Base-by-base conservation (phyloP, 371 early-diverging fungal species). In the Zancudomyces culisetae region DNA sequence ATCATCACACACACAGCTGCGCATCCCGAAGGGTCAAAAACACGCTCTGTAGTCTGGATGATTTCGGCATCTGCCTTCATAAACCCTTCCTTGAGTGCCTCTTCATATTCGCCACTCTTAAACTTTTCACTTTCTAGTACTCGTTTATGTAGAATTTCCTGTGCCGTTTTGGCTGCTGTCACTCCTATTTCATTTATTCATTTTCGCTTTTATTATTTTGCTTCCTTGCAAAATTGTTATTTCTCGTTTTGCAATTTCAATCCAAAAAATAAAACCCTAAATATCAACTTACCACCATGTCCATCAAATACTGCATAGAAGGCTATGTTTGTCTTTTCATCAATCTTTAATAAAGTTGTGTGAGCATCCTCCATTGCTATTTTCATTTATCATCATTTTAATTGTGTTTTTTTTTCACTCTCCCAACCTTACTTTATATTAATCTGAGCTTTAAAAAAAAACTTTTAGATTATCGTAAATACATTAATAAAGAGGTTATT, bases 241-340 rank as follows among this genome's bases (percentile, higher is more conserved):
- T 10, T 35, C 35, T 6, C 15, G 35, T 35, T 6, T 35, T 35
- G 35, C 35, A 35, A 6, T 35, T 35, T 10, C 6, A 35, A 35
- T 6, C 35, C 15, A 15, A 15, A 15, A 35, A 49, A 13, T 18
- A 29, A 28, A 27, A 23, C 22, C 4, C 4, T 19, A 40, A 83
- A 53, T 62, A 71, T 3, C 20, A 30, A 49, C 58, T 55, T 77
- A 67, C 87, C 97, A 60, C 94, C 97, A 62, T 96, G 97, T 1
- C 97, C 97, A 66, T 96, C 97, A 64, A 80, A 92, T 3, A 93
- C 93, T n/a, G 80, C 90, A 73, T 90, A 96, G 73, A 91, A 91
- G 26, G 68, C 69, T 8, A 63, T 49, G 45, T 66, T 60, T 45
- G 60, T 56, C 15, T 60, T 70, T 23, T 69, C 55, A n/a, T 68